These are phyloP conservation scores for Sarocladiaceae sp. DNA, from an alignment of 2,329 filamentous ascomycete species.

Conservation along the genomic window DNA sequence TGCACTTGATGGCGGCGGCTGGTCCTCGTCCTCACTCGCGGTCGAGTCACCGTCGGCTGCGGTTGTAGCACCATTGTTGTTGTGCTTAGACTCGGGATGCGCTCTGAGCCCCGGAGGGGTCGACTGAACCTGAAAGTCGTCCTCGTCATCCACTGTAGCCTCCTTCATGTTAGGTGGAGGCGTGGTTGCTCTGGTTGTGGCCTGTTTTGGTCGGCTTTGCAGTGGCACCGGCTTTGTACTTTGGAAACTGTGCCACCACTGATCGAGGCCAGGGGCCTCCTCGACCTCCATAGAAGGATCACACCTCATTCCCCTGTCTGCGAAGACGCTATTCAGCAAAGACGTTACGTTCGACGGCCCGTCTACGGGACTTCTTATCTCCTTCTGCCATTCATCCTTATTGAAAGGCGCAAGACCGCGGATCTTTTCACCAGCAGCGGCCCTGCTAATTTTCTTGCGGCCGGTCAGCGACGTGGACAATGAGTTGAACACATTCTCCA, in stretches of 20 bases:
- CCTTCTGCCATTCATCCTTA: constrained; percentile 32
- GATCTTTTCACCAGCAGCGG: constrained; percentile 42
- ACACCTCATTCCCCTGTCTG: constrained; percentile 26
- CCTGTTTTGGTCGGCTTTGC: constrained; percentile 14
- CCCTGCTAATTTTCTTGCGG: constrained; percentile 41
- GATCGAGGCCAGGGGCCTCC: constrained; percentile 32
- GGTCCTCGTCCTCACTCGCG: constrained; percentile 11
- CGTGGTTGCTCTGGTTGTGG: constrained; percentile 11
- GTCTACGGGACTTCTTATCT: constrained; percentile 19
- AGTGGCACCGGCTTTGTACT: constrained; percentile 21
- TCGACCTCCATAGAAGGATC: constrained; percentile 23
- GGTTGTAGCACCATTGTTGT: background rate
- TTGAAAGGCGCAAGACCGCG: constrained; percentile 49
- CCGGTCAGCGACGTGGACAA: constrained; percentile 30
- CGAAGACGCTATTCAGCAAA: constrained; percentile 40
- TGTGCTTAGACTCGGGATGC: background rate
- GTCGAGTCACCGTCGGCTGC: constrained; percentile 9
- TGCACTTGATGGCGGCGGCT: background rate
- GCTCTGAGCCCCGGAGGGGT: constrained; percentile 32
- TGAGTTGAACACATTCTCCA: constrained; percentile 50
- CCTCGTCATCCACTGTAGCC: constrained; percentile 37
- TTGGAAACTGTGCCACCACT: constrained; percentile 46
- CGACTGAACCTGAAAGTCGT: constrained; percentile 48
- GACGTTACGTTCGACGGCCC: constrained; percentile 25
- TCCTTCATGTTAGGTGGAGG: constrained; percentile 15